Evolutionary conservation across 2,329 filamentous ascomycete genomes (phyloP), one percentile per base, ranked within the genome.

Genomic region (Phialocephala sp.): DNA sequence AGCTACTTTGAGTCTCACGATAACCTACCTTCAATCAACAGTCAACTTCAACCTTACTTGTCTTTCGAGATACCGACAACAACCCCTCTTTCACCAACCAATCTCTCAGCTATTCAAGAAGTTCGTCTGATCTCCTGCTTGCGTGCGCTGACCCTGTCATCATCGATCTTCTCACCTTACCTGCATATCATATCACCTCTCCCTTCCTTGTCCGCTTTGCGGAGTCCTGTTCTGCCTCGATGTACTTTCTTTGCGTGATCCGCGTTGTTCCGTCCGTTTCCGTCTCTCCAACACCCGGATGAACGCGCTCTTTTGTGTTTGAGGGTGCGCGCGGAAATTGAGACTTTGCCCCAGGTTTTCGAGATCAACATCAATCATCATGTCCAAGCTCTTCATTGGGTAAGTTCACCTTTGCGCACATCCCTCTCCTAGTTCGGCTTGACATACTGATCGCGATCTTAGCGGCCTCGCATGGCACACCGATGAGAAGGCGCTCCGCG

Each of bases 381-480:
- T 97, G 94, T 90, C 93, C 67, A 97, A 97, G 81, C 87, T 97
- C 75, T 97, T 97, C 79, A 92, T 97, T 79, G 93, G 93, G 93
- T 97, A 85, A 83, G 90, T 77, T 66, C 58, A 62, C 62, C 24
- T 66, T 63, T 22, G 64, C 65, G 64, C 66, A 35, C 22, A 58
- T 20, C 32, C 45, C 55, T 61, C 24, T 45, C 22, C 57, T 15
- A 32, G 12, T 35, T 43, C n/a, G 39, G 60, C 39, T 18, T 41
- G 62, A n/a, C 62, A 68, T 72, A 59, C 72, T 63, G 20, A 55
- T 11, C 35, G 27, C 22, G n/a, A 11, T 57, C 50, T 63, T 76
- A 97, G 94, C 77, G 95, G 95, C 86, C 93, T 99, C 73, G 93
- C 95, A 76, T 99, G 95, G 95, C 94, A 97, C 83, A 99, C 95